Conservation (phyloP, 2,329 filamentous ascomycete genomes). For the Paraconiothyrium sp. region DNA sequence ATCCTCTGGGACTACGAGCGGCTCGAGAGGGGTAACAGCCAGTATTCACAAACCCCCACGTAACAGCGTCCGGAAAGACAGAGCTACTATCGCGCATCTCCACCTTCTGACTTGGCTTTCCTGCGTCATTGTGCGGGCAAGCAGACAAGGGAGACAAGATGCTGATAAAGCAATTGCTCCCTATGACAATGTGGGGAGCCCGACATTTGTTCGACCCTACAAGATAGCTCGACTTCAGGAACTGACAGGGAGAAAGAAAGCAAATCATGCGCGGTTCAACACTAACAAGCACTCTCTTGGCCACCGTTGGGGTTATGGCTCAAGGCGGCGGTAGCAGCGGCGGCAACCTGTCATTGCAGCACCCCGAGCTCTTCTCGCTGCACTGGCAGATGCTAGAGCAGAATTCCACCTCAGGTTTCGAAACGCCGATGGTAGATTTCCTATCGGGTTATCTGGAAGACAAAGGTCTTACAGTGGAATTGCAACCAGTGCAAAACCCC, state of each 20-base stretch:
- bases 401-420: slow-evolving; percentile 12
- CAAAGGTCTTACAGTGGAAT: slow-evolving; percentile 4
- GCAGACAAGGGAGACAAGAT: background rate
- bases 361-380: slow-evolving; percentile 10
- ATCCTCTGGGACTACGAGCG: background rate
- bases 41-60: slow-evolving; percentile 7
- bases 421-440: slow-evolving; percentile 10
- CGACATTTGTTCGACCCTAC: background rate
- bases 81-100: background rate
- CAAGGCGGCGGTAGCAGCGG: background rate
- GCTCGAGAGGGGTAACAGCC: slow-evolving; percentile 5
- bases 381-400: slow-evolving; percentile 11
- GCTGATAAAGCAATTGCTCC: slow-evolving; percentile 5
- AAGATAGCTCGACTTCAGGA: background rate
- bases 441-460: background rate
- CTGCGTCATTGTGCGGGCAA: slow-evolving; percentile 5
- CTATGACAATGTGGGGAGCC: background rate
- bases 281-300: background rate
- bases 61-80: background rate
- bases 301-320: background rate
- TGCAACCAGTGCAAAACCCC: slow-evolving; percentile 8
- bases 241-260: no score
- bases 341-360: slow-evolving; percentile 3
- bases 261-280: background rate
- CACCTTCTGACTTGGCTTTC: background rate